phyloP scores from a whole-genome alignment of 768 basidiomycete genomes.

The Leccinum subgranulosum region DNA sequence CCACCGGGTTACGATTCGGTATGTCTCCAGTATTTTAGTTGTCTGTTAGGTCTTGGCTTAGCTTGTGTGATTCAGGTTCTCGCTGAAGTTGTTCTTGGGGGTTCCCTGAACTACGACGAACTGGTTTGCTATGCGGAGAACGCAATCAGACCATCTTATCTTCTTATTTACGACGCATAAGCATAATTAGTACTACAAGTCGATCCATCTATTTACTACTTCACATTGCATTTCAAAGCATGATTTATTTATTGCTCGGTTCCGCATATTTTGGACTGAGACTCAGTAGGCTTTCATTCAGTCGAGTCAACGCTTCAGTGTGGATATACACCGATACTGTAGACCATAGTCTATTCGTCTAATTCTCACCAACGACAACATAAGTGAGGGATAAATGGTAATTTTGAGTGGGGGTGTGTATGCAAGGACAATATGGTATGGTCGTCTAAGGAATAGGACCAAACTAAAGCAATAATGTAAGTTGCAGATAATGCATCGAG shows the following conservation, averaged over 20 bases:
- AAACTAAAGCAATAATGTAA: constrained; percentile 20
- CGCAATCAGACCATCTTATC: constrained; percentile 67
- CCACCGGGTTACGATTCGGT: constrained; percentile 69
- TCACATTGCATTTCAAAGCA: not conserved
- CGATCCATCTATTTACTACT: not conserved
- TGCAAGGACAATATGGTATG: constrained; percentile 22
- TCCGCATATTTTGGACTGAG: not conserved
- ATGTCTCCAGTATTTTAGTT: constrained; percentile 19
- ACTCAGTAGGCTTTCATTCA: not conserved
- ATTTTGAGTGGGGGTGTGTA: constrained; percentile 30
- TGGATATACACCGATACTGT: not conserved
- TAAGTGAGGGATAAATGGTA: constrained; percentile 6
- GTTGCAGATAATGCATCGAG: constrained; percentile 11
- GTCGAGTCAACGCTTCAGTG: not conserved
- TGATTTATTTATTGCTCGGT: constrained; percentile 4
- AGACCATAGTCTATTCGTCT: not conserved
- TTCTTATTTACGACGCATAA: constrained; percentile 62
- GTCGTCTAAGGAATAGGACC: constrained; percentile 39
- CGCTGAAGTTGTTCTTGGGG: constrained; percentile 55
- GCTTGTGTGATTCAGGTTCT: constrained; percentile 45
- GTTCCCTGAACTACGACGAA: constrained; percentile 68
- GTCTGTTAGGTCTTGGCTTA: not conserved
- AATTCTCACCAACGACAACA: not conserved
- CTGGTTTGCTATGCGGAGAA: constrained; percentile 68
- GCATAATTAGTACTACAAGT: not conserved